Evolutionary conservation across 331 rosid genomes (phyloP).

Genomic region (Prunus yedoensis): DNA sequence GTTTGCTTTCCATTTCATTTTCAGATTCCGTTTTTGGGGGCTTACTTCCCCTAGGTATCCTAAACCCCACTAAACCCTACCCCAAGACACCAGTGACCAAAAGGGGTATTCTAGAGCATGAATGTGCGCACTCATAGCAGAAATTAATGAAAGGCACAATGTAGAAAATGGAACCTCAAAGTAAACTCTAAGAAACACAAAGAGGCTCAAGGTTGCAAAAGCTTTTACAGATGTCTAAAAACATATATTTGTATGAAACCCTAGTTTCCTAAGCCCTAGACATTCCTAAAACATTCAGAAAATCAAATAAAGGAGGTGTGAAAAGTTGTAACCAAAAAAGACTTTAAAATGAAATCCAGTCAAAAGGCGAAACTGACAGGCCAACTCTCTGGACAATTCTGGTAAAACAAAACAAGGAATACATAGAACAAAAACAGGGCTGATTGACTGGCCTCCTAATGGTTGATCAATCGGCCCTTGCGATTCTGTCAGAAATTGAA

Average conservation of each 20-base stretch:
- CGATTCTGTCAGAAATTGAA: background rate
- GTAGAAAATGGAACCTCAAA: background rate
- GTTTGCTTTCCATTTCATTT: background rate
- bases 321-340: background rate
- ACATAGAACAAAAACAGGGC: background rate
- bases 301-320: background rate
- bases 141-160: background rate
- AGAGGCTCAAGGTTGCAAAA: background rate
- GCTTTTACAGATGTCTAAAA: too few relatives aligned
- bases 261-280: background rate
- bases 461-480: background rate
- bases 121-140: background rate
- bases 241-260: background rate
- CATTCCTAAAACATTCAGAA: background rate
- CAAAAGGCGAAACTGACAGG: background rate
- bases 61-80: background rate
- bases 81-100: background rate
- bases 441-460: background rate
- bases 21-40: background rate
- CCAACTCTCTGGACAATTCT: background rate
- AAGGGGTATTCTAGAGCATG: background rate
- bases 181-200: background rate
- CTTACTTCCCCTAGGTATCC: background rate
- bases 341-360: background rate
- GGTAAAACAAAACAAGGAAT: background rate